Base-by-base conservation (phyloP, 2,329 filamentous ascomycete species). In the Paracoccidioides brasiliensis region DNA sequence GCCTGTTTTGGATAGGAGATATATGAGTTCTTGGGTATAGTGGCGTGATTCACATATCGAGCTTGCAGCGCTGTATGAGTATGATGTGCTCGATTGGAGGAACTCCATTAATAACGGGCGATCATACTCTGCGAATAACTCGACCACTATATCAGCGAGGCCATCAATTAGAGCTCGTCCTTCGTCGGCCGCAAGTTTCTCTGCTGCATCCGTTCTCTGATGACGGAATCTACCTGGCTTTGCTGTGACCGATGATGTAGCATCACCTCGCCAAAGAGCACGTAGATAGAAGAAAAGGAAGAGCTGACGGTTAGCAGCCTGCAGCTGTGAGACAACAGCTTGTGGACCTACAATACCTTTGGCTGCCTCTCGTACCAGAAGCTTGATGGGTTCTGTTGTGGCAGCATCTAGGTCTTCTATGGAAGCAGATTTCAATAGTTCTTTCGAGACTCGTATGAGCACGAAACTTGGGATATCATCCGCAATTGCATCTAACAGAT, bases 271-370 rank as follows among this genome's bases (percentile, higher is more conserved):
- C 90, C 91, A 98, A 2, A 98, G 76, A 0, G 85, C 83, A 10
- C 86, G 84, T 30, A 98, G 78, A 68, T 98, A 98, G 71, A 97
- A 94, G 73, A 87, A 97, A 0, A 95, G 79, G 66, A 95, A 96
- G 0, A 88, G 75, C 52, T 82, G 76, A 52, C 87, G 74, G 15
- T 83, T 77, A 58, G 84, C 81, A 22, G 77, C 76, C 62, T 85
- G 77, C 1, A 98, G 76, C 67, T 97, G 90, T 4, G 78, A 74
- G 2, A 96, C 84, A 1, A 98, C 90, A 2, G 83, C 79, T 3
- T 82, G 78, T 0, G 90, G 86, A 33, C 80, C 82, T 14, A 97
- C 85, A 32, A 95, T 85, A 0, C 93, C 93, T 57, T 91, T 86
- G 60, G 90, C 86, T 0, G 90, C 90, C 71, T 97, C 91, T 52